phyloP scores from a whole-genome alignment of 2,329 filamentous ascomycete genomes.

The Penicillium sp. region DNA sequence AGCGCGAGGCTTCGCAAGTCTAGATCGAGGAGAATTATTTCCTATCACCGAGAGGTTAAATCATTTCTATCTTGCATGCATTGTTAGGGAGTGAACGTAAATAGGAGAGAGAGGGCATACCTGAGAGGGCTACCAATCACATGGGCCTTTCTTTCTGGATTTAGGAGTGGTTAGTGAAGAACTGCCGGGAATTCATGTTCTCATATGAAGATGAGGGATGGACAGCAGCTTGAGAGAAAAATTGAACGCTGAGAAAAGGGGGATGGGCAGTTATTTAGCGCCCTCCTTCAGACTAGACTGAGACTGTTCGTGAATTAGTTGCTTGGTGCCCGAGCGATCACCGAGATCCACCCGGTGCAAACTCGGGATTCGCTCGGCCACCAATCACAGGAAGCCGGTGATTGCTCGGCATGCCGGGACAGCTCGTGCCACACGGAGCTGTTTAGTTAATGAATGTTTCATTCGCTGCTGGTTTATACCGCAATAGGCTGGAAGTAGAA shows the following conservation, averaged over 20 bases:
- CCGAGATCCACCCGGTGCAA: constrained; percentile 21
- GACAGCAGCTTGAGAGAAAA: background rate
- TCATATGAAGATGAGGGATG: background rate
- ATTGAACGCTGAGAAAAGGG: background rate
- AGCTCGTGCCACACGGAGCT: constrained; percentile 6
- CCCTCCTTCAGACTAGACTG: background rate
- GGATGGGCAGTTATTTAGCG: constrained; percentile 4
- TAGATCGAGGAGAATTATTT: background rate
- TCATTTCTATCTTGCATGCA: constrained; percentile 1
- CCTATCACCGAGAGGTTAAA: background rate
- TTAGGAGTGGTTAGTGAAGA: background rate
- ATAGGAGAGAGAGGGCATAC: background rate
- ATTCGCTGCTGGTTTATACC: constrained; percentile 3
- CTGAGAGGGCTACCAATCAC: background rate
- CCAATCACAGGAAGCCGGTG: background rate
- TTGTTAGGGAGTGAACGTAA: background rate
- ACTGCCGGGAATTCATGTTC: background rate
- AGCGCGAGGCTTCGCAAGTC: background rate
- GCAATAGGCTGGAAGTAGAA: background rate
- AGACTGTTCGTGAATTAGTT: background rate
- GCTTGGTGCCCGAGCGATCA: constrained; percentile 3
- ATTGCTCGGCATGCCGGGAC: constrained; percentile 8
- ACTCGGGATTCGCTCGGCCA: constrained; percentile 19
- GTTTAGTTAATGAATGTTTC: background rate
- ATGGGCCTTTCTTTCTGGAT: background rate